Base-by-base conservation (phyloP, 805 yeast genomes). In the Metahyphopichia silvanorum region DNA sequence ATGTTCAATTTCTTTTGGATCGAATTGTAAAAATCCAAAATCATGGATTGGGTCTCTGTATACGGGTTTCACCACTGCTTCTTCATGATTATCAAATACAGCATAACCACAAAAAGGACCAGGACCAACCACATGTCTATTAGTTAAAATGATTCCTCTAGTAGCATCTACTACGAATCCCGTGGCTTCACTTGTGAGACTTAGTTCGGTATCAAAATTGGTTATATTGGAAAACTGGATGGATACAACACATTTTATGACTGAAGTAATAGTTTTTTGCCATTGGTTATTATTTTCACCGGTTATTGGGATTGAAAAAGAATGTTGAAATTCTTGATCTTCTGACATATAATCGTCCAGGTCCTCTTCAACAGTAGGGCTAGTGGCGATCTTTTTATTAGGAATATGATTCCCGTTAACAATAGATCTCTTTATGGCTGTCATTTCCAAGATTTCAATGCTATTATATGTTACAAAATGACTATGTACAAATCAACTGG, bases 41-140 rank as follows among this genome's bases (percentile, higher is more conserved):
- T 89, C 97, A 54, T 89, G 97, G 19, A 89, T 89, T 0, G 97
- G 96, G 55, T 89, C 97, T 53, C 97, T 74, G 55, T 87, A 88
- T 19, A 86, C 76, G 3, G 95, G 94, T 33, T 70, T 77, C 3
- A 87, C 94, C 25, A 79, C 86, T 31, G 86, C 85, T 59, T 88
- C 96, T 57, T 89, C 97, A 59, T 89, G 96, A 55, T 89, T 89
- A 52, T 89, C 95, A 52, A 89, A 89, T 2, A 89, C 87, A 0
- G 86, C 95, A 51, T 83, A 86, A 1, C 97, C 97, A 21, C 79
- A 74, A 56, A 89, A 88, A 1, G 96, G 96, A 12, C 96, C 96
- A 0, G 96, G 88, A 2, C 96, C 95, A 25, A 88, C 96, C 30
- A 89, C 97, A 52, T 89, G 97, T 51, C 96, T 74, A 61, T 89